Evolutionary conservation across 2,329 filamentous ascomycete genomes (phyloP), one percentile per base, ranked within the genome.

Genomic region (Hypoxylon sp.): DNA sequence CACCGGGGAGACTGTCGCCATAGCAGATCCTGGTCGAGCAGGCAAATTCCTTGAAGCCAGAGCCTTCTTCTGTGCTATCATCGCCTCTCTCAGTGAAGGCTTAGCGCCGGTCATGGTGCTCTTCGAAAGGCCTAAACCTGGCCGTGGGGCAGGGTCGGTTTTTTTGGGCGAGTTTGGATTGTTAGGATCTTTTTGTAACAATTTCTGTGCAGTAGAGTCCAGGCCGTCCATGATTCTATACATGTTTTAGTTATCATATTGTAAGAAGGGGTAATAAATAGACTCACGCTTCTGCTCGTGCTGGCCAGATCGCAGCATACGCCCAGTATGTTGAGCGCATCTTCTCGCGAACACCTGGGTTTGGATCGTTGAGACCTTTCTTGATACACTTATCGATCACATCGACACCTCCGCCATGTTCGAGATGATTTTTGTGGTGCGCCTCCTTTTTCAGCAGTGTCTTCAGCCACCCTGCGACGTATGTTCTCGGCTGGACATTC

Each of bases 301-400:
- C 85, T 2, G 91, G 90, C 92, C 94, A 98, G 16, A 93, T 84
- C 32, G 82, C 83, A 63, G 89, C 88, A 77, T 94, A 97, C 0
- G 84, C 83, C 96, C 96, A 99, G 78, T 92, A 99, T 0, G 93
- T 92, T 37, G 88, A 86, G 72, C 96, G 88, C 84, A 92, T 95
- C 69, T 88, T 90, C 78, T 97, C 94, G 73, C 96, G 88, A 47
- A 98, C 95, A 29, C 90, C 91, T 6, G 94, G 94, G 74, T 98
- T 97, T 11, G 95, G 85, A 81, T 99, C 96, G 21, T 84, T 85
- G n/a, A 99, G 84, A 0, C 95, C 92, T 76, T 94, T 96, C 78
- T 91, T 94, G 74, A 99, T 88, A 71, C 91, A 93, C 78, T 96
- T 97, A 70, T 97, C 93, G 12, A 97, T 87, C 27, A 93, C 74